phyloP scores from a whole-genome alignment of 768 basidiomycete genomes.

The Crepidotus variabilis region DNA sequence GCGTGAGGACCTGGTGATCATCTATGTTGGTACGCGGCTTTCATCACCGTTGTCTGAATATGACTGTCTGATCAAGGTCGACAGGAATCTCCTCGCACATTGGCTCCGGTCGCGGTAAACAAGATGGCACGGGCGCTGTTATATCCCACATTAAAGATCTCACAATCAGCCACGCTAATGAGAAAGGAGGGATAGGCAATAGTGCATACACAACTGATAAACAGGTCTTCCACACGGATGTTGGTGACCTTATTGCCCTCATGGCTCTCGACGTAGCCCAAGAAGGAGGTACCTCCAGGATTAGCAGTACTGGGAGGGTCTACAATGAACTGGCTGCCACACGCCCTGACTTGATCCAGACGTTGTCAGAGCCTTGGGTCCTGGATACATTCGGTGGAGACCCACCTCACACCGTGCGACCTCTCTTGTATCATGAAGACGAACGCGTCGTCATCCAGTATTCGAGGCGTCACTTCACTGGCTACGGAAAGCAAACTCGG shows the following conservation, averaged over 20 bases:
- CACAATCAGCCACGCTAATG: constrained; percentile 36
- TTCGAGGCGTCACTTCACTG: constrained; percentile 42
- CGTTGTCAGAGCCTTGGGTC: constrained; percentile 38
- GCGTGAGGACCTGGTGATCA: constrained; percentile 33
- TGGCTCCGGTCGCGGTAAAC: constrained; percentile 38
- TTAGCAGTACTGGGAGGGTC: constrained; percentile 38
- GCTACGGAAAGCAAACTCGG: constrained; percentile 32
- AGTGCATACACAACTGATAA: constrained; percentile 47
- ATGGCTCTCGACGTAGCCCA: constrained; percentile 38
- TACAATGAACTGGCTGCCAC: constrained; percentile 45
- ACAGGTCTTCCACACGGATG: constrained; percentile 47
- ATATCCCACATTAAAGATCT: constrained; percentile 47
- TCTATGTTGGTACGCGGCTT: constrained; percentile 35
- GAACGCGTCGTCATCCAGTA: constrained; percentile 40
- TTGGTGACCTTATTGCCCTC: constrained; percentile 42
- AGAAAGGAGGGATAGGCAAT: constrained; percentile 37
- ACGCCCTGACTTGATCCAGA: constrained; percentile 39
- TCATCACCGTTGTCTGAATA: neutral
- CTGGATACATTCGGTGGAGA: constrained; percentile 40
- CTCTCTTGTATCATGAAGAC: constrained; percentile 36
- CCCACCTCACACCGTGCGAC: constrained; percentile 31
- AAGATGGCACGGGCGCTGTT: constrained; percentile 40
- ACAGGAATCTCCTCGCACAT: constrained; percentile 43
- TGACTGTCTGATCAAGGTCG: neutral
- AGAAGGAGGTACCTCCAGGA: constrained; percentile 40